Base-by-base conservation (phyloP, 306 rosid species). In the Rosa multiflora region DNA sequence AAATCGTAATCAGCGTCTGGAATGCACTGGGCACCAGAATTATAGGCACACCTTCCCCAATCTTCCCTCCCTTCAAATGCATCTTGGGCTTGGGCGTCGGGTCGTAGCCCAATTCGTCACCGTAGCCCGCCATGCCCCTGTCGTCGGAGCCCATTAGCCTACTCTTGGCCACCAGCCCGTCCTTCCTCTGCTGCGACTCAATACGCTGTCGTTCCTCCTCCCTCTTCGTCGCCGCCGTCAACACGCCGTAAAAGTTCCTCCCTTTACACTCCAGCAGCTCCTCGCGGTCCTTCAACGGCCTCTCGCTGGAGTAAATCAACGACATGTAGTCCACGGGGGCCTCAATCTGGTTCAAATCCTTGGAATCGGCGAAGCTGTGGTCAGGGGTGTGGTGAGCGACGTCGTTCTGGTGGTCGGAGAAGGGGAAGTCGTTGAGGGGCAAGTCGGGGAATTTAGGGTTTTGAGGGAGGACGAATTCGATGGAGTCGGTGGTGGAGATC, bases 1-100 rank as follows among this genome's bases (percentile, higher is more conserved):
- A 89, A 40, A 93, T 93, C 13, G 99, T 96, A 35, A 96, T 89
- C 61, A 96, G 88, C 0, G 99, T 96, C 90, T 91, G 97, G 51
- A 88, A 93, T 37, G 99, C 99, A 76, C 97, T 93, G 1, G 99
- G 98, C 29, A 96, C 98, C 62, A 96, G 70, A 21, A 96, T 90
- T 46, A 96, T 96, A 0, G 99, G 99, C 39, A 96, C 99, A 4
- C 99, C 99, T 62, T 96, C 99, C 5, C 99, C 99, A 23, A 92
- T 79, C 71, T 91, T 93, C 20, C 92, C 79, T 3, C 97, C 98
- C 78, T 93, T 93, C 82, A 93, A 32, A 64, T 85, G 96, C 92
- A 91, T 90, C 79, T 93, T 96, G 10, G 95, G 91, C 76, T 96
- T 96, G 1, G 96, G 89, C 20, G 86, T 83, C n/a, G 90, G 76